phyloP scores from a whole-genome alignment of 768 basidiomycete genomes.

The Mrakia hoshinonis region DNA sequence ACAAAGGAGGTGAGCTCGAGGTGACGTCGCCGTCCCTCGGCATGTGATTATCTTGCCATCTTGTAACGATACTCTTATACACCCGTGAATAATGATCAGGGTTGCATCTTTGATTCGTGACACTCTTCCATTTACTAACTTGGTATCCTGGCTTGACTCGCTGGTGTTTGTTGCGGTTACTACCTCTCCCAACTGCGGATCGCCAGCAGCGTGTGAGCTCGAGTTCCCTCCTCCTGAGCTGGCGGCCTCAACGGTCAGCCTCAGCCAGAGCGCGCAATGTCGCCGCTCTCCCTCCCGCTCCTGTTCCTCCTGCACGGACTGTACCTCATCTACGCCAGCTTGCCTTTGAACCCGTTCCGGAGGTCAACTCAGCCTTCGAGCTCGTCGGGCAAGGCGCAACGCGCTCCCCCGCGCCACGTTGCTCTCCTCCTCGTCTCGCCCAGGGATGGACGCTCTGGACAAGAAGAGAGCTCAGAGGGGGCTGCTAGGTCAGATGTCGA shows the following conservation, averaged over 20 bases:
- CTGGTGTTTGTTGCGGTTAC: too few relatives aligned
- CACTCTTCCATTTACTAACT: not conserved
- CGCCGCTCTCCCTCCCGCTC: not conserved
- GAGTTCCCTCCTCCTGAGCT: too few relatives aligned
- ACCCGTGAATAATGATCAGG: too few relatives aligned
- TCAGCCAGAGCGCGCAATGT: too few relatives aligned
- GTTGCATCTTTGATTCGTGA: not conserved
- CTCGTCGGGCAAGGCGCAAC: not conserved
- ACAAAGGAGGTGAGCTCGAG: not conserved
- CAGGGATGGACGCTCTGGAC: not conserved
- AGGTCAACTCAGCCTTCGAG: not conserved
- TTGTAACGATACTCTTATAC: too few relatives aligned
- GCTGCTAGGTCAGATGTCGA: not conserved
- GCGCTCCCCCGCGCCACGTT: not conserved
- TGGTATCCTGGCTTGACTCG: too few relatives aligned
- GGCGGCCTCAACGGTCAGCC: too few relatives aligned
- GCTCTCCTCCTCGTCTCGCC: slow-evolving; percentile 7
- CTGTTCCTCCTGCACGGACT: not conserved
- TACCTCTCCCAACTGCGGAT: too few relatives aligned
- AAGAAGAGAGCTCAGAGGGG: not conserved
- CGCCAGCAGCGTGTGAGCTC: too few relatives aligned
- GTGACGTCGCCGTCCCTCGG: not conserved
- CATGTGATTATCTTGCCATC: too few relatives aligned
- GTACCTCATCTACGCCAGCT: not conserved
- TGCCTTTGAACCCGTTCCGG: not conserved